These are phyloP conservation scores for Neurospora sp. DNA, from an alignment of 495 filamentous ascomycete genomes.

Conservation along the genomic window DNA sequence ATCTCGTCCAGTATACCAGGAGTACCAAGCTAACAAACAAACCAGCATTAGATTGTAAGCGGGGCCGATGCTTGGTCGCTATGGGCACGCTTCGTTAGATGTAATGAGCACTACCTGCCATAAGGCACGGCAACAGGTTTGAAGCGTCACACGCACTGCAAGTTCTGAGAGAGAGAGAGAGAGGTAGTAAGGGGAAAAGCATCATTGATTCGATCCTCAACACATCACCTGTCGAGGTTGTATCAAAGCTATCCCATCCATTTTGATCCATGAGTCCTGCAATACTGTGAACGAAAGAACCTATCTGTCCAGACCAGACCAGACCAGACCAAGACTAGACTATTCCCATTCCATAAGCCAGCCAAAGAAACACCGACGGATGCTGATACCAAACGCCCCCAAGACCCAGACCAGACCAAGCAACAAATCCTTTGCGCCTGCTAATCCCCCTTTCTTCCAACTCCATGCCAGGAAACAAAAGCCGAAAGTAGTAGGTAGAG, in stretches of 20 bases:
- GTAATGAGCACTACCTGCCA: too few species aligned
- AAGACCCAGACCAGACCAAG: neutral
- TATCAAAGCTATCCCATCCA: neutral
- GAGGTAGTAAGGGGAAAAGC: neutral
- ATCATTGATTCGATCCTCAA: neutral
- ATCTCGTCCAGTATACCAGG: too few species aligned
- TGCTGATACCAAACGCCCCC: neutral
- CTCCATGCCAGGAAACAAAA: neutral
- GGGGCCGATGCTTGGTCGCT: neutral
- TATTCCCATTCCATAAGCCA: neutral
- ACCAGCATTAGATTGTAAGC: neutral
- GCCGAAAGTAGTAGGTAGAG: neutral
- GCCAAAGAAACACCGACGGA: neutral
- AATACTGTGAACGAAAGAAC: neutral
- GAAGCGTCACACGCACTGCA: neutral
- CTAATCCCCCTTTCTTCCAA: neutral
- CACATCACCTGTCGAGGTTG: neutral
- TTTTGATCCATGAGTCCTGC: neutral
- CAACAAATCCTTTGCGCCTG: neutral
- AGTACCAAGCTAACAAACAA: too few species aligned
- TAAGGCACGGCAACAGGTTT: neutral
- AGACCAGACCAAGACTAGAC: neutral
- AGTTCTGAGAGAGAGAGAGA: neutral
- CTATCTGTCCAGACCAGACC: neutral
- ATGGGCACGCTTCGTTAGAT: neutral